A percentile compares a stretch with the other conserved stretches of the same genome.
These are phyloP conservation scores for Penicillium paradoxum DNA, from an alignment of 495 filamentous ascomycete genomes.

Conservation along the genomic window DNA sequence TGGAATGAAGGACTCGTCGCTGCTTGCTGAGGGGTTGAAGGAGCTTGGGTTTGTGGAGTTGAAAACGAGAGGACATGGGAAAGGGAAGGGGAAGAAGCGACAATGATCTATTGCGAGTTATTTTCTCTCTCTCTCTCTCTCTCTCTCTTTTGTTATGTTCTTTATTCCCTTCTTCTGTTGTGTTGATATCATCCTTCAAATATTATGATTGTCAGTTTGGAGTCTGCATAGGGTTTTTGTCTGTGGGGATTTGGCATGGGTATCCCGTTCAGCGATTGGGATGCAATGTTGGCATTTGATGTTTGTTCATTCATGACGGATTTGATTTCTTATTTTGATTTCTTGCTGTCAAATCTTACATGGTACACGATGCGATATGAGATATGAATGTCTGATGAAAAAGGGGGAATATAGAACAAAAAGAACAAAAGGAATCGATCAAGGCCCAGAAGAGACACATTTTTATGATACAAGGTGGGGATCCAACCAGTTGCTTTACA, in stretches of 20 bases:
- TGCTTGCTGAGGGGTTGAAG: slow-evolving; percentile 37
- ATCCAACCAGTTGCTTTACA: not conserved
- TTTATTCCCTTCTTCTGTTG: not conserved
- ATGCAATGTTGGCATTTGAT: too few relatives aligned
- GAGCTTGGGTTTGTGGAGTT: slow-evolving; percentile 44
- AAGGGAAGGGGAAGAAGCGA: slow-evolving; percentile 38
- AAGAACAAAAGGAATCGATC: not conserved
- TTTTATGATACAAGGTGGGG: not conserved
- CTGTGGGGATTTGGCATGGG: too few relatives aligned
- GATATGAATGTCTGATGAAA: not conserved
- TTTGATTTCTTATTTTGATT: not conserved
- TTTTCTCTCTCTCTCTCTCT: not conserved
- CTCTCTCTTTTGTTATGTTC: not conserved
- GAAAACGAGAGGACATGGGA: slow-evolving; percentile 42
- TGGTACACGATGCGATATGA: not conserved
- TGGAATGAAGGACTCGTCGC: slow-evolving; percentile 66
- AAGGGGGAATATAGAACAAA: not conserved
- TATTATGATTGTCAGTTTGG: not conserved
- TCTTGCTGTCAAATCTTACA: not conserved
- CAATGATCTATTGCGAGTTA: slow-evolving; percentile 1
- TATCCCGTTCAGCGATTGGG: too few relatives aligned
- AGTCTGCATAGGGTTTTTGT: too few relatives aligned
- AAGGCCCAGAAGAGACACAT: not conserved
- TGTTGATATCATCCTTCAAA: not conserved
- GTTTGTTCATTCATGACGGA: not conserved